Base-by-base conservation (phyloP, 108 stramenopile species). In the Skeletonema grethae region DNA sequence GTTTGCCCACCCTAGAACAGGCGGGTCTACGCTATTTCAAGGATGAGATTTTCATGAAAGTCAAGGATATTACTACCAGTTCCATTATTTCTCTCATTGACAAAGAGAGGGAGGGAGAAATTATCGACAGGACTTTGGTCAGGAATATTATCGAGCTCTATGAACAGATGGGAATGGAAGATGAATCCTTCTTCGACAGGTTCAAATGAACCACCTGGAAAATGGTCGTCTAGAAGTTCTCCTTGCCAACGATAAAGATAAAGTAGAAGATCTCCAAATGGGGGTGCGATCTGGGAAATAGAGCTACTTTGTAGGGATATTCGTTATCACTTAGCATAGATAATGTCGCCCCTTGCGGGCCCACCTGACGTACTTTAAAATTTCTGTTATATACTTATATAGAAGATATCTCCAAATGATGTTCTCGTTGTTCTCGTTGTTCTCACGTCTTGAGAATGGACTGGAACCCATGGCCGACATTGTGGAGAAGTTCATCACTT, bases 91-190 rank as follows among this genome's bases (percentile, higher is more conserved):
- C 79, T 15, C 84, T 97, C 53, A 96, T 99, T 70, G 88, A 98
- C 80, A 83, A 89, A 66, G 99, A 99, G 77, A 85, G 99, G 16
- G 95, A 96, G 46, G 94, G 94, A 58, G 84, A 88, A 46, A 91
- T 97, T 72, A 95, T 99, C 70, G 99, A 99, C 76, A 89, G 95
- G 71, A 85, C 86, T 24, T 82, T 99, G 13, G 68, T 99, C 65
- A 97, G 97, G 86, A 82, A 74, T 36, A 95, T 96, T 70, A 91
- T 97, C 13, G 96, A 97, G 73, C 89, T 99, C 22, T 98, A 94
- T 80, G 98, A 98, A 82, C 84, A 85, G 72, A 98, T 99, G 96
- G 99, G 98, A 4, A 95, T 98, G 97, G 94, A 97, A 66, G 93
- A 97, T 62, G 98, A 98, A 82, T 86, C 98, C 69, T 75, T 99